phyloP scores from a whole-genome alignment of 2,329 filamentous ascomycete species.

The Aspergillus brunneoviolaceus region DNA sequence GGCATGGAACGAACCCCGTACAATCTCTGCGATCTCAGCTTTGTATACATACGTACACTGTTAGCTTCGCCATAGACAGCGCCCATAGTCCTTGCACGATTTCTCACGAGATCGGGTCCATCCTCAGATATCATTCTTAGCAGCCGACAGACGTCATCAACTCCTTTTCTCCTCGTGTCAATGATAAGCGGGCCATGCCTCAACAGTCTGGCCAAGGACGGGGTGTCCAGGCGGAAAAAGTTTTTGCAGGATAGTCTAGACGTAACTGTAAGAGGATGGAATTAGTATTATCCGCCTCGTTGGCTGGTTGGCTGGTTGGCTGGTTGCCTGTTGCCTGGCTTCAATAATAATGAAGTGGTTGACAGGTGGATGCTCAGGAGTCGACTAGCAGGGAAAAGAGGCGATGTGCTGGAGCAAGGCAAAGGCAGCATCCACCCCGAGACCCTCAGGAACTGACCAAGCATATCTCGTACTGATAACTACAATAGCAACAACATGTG shows the following conservation, averaged over 20 bases:
- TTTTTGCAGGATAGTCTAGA: not conserved
- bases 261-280: not conserved
- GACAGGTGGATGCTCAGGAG: not conserved
- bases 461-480: not conserved
- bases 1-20: no score
- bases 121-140: not conserved
- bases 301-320: not conserved
- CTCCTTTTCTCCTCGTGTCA: no score
- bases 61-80: no score
- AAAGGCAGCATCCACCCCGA: not conserved
- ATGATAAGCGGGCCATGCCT: not conserved
- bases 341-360: no score
- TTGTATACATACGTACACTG: no score
- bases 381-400: not conserved
- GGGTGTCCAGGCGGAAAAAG: not conserved
- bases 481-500: not conserved
- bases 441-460: not conserved
- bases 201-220: not conserved
- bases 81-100: no score
- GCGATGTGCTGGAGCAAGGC: not conserved
- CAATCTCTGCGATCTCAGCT: no score
- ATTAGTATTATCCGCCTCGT: not conserved
- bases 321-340: no score
- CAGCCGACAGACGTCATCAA: not conserved
- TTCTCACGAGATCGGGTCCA: no score